Evolutionary conservation across 352 stramenopile species (phyloP).

Genomic region (Albugo laibachii): DNA sequence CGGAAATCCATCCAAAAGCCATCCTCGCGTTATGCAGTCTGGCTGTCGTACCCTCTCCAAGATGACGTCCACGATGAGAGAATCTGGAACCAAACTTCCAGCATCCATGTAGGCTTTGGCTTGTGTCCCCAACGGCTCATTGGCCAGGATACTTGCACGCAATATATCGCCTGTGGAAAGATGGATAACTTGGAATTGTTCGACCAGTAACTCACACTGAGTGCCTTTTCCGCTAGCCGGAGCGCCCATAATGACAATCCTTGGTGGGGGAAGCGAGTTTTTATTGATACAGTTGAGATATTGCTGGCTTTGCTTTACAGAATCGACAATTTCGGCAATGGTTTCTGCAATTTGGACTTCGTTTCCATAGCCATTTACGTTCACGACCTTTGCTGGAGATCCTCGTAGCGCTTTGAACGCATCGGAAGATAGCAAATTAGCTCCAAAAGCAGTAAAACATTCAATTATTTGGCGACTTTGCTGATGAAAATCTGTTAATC

Average conservation of each 20-base stretch:
- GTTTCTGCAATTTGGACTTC: no score
- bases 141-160: conserved; percentile 44
- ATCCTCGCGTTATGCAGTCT: conserved; percentile 65
- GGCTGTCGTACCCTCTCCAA: conserved; percentile 52
- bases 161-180: conserved; percentile 84
- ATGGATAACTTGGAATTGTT: conserved; percentile 79
- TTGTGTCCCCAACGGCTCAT: conserved; percentile 12
- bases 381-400: conserved; percentile 22
- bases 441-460: background rate
- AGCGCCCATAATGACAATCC: conserved; percentile 35
- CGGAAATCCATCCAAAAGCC: conserved; percentile 87
- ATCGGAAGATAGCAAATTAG: no score
- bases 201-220: conserved; percentile 78
- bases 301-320: background rate
- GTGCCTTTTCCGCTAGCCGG: conserved; percentile 90
- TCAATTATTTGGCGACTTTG: conserved; percentile 2
- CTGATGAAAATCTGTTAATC: conserved; percentile 3
- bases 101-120: conserved; percentile 21
- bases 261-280: conserved; percentile 9
- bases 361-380: background rate
- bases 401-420: conserved; percentile 22
- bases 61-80: conserved; percentile 26
- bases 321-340: no score
- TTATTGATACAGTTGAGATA: conserved; percentile 12
- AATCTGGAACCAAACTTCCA: conserved; percentile 25